These are phyloP conservation scores for Sarocladium strictum DNA, from an alignment of 2,329 filamentous ascomycete genomes.

Conservation along the genomic window DNA sequence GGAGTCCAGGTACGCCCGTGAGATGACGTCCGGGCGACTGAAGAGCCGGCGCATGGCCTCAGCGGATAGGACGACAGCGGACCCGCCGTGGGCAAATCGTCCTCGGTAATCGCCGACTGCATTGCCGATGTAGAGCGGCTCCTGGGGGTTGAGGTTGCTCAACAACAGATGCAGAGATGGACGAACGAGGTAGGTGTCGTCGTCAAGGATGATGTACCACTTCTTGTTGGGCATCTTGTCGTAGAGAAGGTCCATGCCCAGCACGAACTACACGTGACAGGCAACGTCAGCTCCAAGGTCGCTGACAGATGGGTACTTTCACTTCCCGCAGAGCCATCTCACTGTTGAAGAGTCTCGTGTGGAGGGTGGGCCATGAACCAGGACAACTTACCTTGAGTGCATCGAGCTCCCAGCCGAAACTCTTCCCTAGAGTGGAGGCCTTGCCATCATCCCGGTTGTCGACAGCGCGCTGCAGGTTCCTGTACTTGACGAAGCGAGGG, in stretches of 20 bases:
- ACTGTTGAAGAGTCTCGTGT: too few species aligned
- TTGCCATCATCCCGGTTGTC: constrained; percentile 28
- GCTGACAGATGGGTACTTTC: too few species aligned
- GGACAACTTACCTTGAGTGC: constrained; percentile 36
- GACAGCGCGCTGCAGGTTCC: constrained; percentile 31
- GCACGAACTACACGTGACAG: constrained; percentile 38
- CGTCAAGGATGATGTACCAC: constrained; percentile 54
- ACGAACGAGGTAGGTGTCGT: constrained; percentile 50
- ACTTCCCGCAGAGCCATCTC: too few species aligned
- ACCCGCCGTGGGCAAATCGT: constrained; percentile 52
- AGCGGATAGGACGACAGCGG: constrained; percentile 46
- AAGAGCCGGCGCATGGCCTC: constrained; percentile 43
- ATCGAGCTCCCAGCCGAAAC: constrained; percentile 43
- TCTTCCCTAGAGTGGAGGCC: constrained; percentile 30
- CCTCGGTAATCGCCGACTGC: constrained; percentile 50
- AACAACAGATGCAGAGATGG: constrained; percentile 42
- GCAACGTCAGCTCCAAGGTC: too few species aligned
- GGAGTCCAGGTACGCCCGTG: constrained; percentile 39
- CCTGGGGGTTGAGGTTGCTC: constrained; percentile 39
- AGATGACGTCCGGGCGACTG: constrained; percentile 33
- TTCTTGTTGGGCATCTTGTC: constrained; percentile 46
- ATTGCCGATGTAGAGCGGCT: constrained; percentile 48
- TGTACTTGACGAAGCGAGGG: constrained; percentile 35
- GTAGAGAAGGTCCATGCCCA: constrained; percentile 47
- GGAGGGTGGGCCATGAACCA: neutral